These are phyloP conservation scores for Barnettozyma pratensis DNA, from an alignment of 805 yeast species.

Conservation along the genomic window DNA sequence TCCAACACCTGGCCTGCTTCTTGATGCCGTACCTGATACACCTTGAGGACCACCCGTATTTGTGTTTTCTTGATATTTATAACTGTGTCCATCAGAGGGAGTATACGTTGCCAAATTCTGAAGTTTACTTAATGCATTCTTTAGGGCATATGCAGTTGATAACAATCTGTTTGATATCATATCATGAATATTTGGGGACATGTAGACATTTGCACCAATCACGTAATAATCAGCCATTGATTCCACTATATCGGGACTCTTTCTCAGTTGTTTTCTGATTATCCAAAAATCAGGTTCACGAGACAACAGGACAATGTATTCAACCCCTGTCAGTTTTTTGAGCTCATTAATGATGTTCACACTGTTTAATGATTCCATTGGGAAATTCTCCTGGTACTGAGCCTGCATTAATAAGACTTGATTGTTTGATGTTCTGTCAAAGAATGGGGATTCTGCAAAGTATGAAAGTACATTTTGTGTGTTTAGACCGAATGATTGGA, in stretches of 20 bases:
- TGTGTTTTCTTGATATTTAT: conserved; percentile 20
- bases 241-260: conserved; percentile 43
- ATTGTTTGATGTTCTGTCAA: conserved; percentile 88
- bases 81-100: conserved; percentile 57
- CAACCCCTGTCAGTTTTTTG: conserved; percentile 76
- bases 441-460: conserved; percentile 91
- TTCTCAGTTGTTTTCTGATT: conserved; percentile 72
- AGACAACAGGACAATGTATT: conserved; percentile 68
- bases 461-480: conserved; percentile 91
- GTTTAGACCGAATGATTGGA: conserved; percentile 79
- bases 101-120: conserved; percentile 48
- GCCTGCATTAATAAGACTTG: conserved; percentile 94
- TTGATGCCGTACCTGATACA: not conserved
- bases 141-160: conserved; percentile 28
- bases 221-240: conserved; percentile 77
- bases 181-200: conserved; percentile 75
- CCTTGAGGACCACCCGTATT: not conserved
- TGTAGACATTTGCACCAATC: conserved; percentile 87
- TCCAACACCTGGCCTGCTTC: conserved; percentile 20
- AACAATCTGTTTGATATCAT: conserved; percentile 64
- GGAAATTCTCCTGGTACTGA: conserved; percentile 60
- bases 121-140: conserved; percentile 42
- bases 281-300: conserved; percentile 94
- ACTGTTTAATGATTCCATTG: conserved; percentile 20
- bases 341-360: conserved; percentile 51